These are phyloP conservation scores for Saturnispora dispora DNA, from an alignment of 805 yeast genomes.

Conservation along the genomic window DNA sequence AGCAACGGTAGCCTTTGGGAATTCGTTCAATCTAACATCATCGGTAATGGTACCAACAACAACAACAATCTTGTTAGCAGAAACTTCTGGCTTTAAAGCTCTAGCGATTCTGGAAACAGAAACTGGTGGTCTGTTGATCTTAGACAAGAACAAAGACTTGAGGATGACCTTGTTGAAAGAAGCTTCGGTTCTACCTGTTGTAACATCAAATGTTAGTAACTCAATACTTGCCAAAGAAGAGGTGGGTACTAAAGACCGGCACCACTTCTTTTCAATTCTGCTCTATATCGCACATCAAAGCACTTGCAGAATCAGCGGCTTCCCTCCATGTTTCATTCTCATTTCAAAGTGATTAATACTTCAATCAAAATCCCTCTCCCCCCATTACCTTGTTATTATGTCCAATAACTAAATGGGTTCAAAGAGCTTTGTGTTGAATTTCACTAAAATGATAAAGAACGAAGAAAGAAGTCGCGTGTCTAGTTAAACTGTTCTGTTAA, in stretches of 20 bases:
- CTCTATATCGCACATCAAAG: constrained; percentile 37
- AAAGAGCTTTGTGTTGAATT: neutral
- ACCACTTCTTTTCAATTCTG: constrained; percentile 29
- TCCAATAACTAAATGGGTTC: neutral
- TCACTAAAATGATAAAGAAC: neutral
- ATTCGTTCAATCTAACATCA: constrained; percentile 85
- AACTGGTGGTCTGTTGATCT: constrained; percentile 99
- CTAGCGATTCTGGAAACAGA: constrained; percentile 86
- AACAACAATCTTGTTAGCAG: constrained; percentile 86
- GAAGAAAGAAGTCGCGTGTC: neutral
- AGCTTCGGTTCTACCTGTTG: constrained; percentile 92
- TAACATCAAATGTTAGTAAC: constrained; percentile 13
- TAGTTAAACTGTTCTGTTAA: neutral
- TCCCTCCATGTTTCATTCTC: neutral
- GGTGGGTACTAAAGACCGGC: neutral
- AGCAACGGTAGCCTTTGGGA: constrained; percentile 97
- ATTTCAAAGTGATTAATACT: neutral
- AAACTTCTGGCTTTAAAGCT: constrained; percentile 73
- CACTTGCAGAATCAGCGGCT: constrained; percentile 24
- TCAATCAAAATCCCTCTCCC: too few species aligned
- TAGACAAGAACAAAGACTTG: constrained; percentile 90
- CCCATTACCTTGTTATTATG: neutral
- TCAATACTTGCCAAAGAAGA: constrained; percentile 11
- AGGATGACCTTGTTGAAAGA: constrained; percentile 97
- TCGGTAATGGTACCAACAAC: constrained; percentile 99